A percentile compares a stretch with the other conserved stretches of the same genome.
Conservation (phyloP, 2,329 filamentous ascomycete genomes). For the Calcarisporium arbuscula region DNA sequence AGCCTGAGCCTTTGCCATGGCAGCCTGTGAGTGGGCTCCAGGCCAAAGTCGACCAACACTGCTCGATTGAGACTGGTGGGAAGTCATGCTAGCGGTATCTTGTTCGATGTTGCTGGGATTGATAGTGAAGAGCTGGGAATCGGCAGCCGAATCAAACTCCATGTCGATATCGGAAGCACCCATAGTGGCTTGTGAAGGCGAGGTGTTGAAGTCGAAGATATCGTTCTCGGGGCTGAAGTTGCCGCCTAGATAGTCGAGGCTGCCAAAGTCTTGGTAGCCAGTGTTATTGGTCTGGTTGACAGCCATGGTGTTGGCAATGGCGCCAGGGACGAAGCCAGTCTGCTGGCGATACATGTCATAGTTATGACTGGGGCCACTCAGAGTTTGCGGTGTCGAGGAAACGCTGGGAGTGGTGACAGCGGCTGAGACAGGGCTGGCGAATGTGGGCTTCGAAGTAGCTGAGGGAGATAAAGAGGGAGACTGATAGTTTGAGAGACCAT, state of each 20-base stretch:
- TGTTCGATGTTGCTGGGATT: slow-evolving; percentile 72
- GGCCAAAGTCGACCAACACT: slow-evolving; percentile 75
- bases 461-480: slow-evolving; percentile 55
- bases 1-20: slow-evolving; percentile 64
- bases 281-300: slow-evolving; percentile 59
- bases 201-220: slow-evolving; percentile 66
- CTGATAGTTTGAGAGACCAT: slow-evolving; percentile 48
- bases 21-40: slow-evolving; percentile 88
- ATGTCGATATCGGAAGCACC: slow-evolving; percentile 63
- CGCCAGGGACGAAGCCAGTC: slow-evolving; percentile 83
- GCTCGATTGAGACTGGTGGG: slow-evolving; percentile 44
- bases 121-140: slow-evolving; percentile 60
- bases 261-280: slow-evolving; percentile 44
- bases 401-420: slow-evolving; percentile 51
- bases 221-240: slow-evolving; percentile 57
- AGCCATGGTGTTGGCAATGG: slow-evolving; percentile 71
- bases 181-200: slow-evolving; percentile 53
- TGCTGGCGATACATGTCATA: slow-evolving; percentile 95
- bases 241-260: slow-evolving; percentile 45
- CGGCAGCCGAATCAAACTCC: slow-evolving; percentile 37
- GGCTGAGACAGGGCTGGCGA: slow-evolving; percentile 44
- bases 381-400: slow-evolving; percentile 50
- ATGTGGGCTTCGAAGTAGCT: slow-evolving; percentile 45
- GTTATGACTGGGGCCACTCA: slow-evolving; percentile 83
- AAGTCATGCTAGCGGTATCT: slow-evolving; percentile 36